Conservation (phyloP, 805 yeast genomes). For the Yarrowia keelungensis region DNA sequence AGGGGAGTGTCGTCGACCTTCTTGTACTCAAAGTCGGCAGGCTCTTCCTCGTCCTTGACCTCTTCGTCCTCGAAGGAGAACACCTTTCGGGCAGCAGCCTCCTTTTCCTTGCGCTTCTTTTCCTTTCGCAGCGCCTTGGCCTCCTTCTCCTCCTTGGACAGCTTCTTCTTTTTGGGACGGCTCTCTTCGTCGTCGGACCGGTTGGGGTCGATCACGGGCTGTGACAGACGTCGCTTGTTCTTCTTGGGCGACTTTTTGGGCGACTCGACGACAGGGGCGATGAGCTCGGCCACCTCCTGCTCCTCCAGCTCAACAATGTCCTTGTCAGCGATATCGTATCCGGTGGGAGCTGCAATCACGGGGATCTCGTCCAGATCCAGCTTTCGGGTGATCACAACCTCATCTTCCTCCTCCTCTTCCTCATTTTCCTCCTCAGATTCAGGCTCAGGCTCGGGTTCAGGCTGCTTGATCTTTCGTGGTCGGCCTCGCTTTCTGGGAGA, state of each 20-base stretch:
- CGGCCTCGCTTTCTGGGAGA: constrained; percentile 17
- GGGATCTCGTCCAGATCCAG: constrained; percentile 21
- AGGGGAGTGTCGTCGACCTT: constrained; percentile 32
- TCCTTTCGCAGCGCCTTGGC: constrained; percentile 32
- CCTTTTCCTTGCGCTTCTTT: constrained; percentile 33
- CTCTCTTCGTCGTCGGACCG: constrained; percentile 10
- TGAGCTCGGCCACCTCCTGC: constrained; percentile 20
- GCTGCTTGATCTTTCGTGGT: constrained; percentile 31
- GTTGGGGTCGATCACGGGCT: constrained; percentile 29
- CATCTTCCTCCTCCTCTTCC: neutral
- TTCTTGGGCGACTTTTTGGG: constrained; percentile 31
- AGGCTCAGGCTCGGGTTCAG: constrained; percentile 28
- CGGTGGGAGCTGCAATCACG: constrained; percentile 15
- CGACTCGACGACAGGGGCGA: constrained; percentile 15
- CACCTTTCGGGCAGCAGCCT: constrained; percentile 10
- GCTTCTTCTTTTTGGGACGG: constrained; percentile 36
- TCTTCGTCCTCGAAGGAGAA: constrained; percentile 11
- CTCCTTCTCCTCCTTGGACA: constrained; percentile 25
- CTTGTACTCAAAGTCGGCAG: constrained; percentile 26
- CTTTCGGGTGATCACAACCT: neutral
- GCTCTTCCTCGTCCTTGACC: constrained; percentile 12
- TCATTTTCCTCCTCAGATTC: constrained; percentile 9
- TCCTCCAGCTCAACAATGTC: constrained; percentile 2
- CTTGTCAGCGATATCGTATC: neutral
- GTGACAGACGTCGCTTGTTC: constrained; percentile 29